Evolutionary conservation across 1,284 basidiomycete species (phyloP).

Genomic region (Agaricales sp.): DNA sequence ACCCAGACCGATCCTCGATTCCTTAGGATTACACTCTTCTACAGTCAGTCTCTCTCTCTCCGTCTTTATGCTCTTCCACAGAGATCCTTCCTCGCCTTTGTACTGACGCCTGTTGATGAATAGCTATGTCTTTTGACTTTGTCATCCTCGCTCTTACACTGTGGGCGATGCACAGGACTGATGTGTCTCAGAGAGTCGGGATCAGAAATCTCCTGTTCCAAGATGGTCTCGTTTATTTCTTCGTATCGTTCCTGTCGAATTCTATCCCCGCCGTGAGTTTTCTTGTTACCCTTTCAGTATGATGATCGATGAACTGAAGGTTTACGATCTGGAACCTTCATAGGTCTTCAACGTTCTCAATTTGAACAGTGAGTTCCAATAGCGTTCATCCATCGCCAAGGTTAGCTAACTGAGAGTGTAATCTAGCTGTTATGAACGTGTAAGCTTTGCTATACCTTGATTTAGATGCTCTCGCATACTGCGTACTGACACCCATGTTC

Average conservation of each 20-base stretch:
- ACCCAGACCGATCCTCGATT: slow-evolving; percentile 40
- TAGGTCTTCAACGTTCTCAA: slow-evolving; percentile 45
- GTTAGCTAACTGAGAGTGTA: slow-evolving; percentile 5
- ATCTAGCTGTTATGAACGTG: slow-evolving; percentile 55
- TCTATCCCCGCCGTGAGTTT: slow-evolving; percentile 50
- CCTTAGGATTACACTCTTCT: slow-evolving; percentile 57
- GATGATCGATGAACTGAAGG: background rate
- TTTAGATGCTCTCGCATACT: too few relatives aligned
- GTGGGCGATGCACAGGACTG: slow-evolving; percentile 35
- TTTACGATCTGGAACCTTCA: slow-evolving; percentile 2
- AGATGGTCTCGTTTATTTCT: slow-evolving; percentile 60
- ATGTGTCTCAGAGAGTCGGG: slow-evolving; percentile 35
- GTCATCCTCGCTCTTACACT: slow-evolving; percentile 46
- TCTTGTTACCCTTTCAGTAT: slow-evolving; percentile 3
- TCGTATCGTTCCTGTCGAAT: slow-evolving; percentile 55
- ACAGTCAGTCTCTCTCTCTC: slow-evolving; percentile 34
- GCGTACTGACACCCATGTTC: slow-evolving; percentile 4
- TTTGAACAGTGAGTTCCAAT: slow-evolving; percentile 39
- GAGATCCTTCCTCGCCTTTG: slow-evolving; percentile 5
- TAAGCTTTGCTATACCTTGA: slow-evolving; percentile 21
- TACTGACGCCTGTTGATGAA: slow-evolving; percentile 1
- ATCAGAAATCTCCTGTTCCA: slow-evolving; percentile 57
- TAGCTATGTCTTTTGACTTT: slow-evolving; percentile 62
- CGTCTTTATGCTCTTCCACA: slow-evolving; percentile 3
- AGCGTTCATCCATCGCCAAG: slow-evolving; percentile 1